Evolutionary conservation across 1,139 yeast genomes (phyloP), one percentile per base, ranked within the genome.

Genomic region (Spencermartinsiella ligniputridi): DNA sequence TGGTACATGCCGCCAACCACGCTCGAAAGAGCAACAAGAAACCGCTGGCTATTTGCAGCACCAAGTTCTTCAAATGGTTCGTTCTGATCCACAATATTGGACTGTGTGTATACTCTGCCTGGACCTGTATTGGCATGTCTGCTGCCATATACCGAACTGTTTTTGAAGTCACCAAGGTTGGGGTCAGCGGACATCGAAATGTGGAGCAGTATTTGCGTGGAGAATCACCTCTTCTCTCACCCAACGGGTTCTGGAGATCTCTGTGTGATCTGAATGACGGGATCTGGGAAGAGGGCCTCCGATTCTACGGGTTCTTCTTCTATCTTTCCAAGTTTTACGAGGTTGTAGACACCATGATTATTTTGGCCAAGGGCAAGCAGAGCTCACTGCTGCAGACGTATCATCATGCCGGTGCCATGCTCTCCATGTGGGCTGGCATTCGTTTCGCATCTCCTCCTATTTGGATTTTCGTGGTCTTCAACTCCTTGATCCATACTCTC

Each of bases 381-480:
- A 77, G 86, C 12, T 77, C 84, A 3, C 67, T 83, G 51, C 70
- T 83, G 55, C 90, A 83, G 65, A 79, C 86, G 50, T 83, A 83
- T 64, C 90, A 83, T 61, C 92, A 83, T 61, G 78, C 90, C 2
- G 92, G 90, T 33, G 92, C 92, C 40, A 83, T 83, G 83, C 70
- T 83, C 68, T 81, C 87, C 54, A 83, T 83, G 90, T 83, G 89
- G 89, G 78, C 85, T 2, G 92, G 90, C 2, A 76, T 81, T 47
- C 69, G 90, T 47, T 83, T 69, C 62, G 77, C 78, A 47, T 76
- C 87, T 11, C 87, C 89, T 9, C 90, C 90, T 34, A 82, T 83
- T 59, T 83, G 90, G 92, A 79, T 83, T 53, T 83, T 83, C 64
- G 89, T 83, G 43, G 87, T 81, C 21, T 83, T 83, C 75, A 83